Evolutionary conservation across 768 basidiomycete genomes (phyloP).

Genomic region (Boletus rufocinnamomeus): DNA sequence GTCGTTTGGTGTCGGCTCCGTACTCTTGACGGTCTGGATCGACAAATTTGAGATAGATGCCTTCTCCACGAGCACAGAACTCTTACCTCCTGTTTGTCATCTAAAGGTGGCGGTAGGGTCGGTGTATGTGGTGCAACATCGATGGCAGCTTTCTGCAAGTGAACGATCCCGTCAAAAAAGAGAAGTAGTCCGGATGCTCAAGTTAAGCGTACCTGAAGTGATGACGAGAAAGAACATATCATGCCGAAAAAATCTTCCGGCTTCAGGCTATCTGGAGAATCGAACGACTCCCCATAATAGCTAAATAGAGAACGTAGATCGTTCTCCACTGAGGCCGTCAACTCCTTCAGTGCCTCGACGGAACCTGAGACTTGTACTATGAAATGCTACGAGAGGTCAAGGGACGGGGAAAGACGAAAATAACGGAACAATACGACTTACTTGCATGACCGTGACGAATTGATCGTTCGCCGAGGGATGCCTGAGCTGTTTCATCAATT

Average conservation of each 20-base stretch:
- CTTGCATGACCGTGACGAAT: conserved; percentile 74
- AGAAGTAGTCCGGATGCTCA: neutral
- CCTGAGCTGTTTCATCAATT: conserved; percentile 38
- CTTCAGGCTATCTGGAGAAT: conserved; percentile 62
- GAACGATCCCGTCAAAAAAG: neutral
- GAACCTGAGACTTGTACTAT: conserved; percentile 43
- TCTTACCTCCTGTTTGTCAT: conserved; percentile 13
- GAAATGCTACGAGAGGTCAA: conserved; percentile 29
- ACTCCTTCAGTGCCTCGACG: conserved; percentile 65
- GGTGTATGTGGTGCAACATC: conserved; percentile 42
- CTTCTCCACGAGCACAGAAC: neutral
- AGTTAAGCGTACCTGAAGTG: conserved; percentile 55
- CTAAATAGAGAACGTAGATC: conserved; percentile 61
- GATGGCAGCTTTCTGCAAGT: conserved; percentile 63
- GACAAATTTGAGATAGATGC: neutral
- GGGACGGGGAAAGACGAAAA: neutral
- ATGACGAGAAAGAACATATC: conserved; percentile 72
- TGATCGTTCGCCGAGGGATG: conserved; percentile 48
- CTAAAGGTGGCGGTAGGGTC: neutral
- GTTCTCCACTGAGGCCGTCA: conserved; percentile 55
- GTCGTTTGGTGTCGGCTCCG: conserved; percentile 27
- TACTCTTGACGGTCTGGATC: conserved; percentile 46
- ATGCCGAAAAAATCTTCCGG: conserved; percentile 83
- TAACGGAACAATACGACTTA: conserved; percentile 22
- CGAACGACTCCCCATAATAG: conserved; percentile 80